A percentile compares a stretch with the other conserved stretches of the same genome.
Conservation (phyloP, 495 filamentous ascomycete species). For the Tuber brumale region DNA sequence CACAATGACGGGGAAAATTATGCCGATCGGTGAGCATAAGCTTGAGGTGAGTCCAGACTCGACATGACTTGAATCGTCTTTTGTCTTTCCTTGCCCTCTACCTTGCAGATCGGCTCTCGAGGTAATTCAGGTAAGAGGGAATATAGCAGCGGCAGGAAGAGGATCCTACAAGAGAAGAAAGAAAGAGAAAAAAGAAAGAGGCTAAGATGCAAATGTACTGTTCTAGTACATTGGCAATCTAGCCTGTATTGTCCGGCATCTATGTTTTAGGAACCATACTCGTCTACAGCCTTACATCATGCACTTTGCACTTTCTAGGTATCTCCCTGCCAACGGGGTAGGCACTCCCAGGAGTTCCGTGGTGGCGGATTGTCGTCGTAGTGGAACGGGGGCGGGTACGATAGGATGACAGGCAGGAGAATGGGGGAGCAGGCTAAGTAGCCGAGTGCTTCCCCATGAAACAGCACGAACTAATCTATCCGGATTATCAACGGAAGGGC, state of each 20-base stretch:
- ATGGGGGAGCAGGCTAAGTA: not conserved
- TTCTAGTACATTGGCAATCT: not conserved
- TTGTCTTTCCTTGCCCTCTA: not conserved
- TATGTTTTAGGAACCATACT: not conserved
- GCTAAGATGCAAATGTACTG: not conserved
- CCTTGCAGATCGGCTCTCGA: not conserved
- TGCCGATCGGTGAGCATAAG: not conserved
- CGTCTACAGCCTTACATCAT: not conserved
- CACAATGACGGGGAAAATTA: not conserved
- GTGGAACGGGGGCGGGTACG: not conserved
- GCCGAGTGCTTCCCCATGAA: conserved; percentile 5
- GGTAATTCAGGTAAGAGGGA: not conserved
- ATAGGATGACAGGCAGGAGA: not conserved
- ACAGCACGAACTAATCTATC: not conserved
- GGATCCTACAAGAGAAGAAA: not conserved
- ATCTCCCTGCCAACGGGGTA: not conserved
- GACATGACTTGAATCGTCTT: not conserved
- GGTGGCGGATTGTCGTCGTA: not conserved
- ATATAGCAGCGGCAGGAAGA: not conserved
- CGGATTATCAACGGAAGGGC: not conserved
- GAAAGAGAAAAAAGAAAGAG: not conserved
- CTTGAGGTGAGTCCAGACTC: not conserved
- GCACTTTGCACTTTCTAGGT: not conserved
- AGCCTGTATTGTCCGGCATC: not conserved
- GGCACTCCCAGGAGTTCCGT: not conserved